phyloP scores from a whole-genome alignment of 441 rosid species.

The Adansonia rubrostipa region DNA sequence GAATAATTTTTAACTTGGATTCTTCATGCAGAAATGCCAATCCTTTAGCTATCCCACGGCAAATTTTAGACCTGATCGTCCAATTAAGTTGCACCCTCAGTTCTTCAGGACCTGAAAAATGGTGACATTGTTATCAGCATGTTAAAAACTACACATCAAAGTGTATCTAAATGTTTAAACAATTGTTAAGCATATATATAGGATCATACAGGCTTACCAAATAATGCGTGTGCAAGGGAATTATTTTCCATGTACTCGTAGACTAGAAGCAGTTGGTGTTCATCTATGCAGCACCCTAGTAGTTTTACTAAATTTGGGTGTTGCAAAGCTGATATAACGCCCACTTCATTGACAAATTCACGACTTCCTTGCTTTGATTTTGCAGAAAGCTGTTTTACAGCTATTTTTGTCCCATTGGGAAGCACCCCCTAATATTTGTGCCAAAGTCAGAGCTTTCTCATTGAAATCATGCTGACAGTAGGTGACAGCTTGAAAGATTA shows the following conservation, averaged over 20 bases:
- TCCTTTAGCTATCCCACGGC: slow-evolving; percentile 70
- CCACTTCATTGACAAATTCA: slow-evolving; percentile 71
- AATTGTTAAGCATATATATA: background rate
- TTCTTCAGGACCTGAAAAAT: slow-evolving; percentile 22
- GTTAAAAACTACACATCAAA: background rate
- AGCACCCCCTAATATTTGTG: slow-evolving; percentile 49
- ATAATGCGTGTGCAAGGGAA: slow-evolving; percentile 59
- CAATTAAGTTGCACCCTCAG: slow-evolving; percentile 48
- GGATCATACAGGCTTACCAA: slow-evolving; percentile 46
- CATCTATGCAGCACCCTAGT: slow-evolving; percentile 67
- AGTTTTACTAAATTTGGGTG: slow-evolving; percentile 78
- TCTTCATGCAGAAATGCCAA: slow-evolving; percentile 70
- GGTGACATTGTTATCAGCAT: background rate
- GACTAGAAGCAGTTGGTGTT: slow-evolving; percentile 59
- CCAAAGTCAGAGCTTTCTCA: slow-evolving; percentile 2
- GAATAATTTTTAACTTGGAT: slow-evolving; percentile 65
- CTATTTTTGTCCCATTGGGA: slow-evolving; percentile 57
- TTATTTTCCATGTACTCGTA: slow-evolving; percentile 83
- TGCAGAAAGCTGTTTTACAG: slow-evolving; percentile 72
- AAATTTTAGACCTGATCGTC: slow-evolving; percentile 55
- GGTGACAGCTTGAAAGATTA: slow-evolving; percentile 12
- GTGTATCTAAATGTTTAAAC: background rate
- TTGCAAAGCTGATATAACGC: slow-evolving; percentile 62
- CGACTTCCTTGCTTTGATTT: slow-evolving; percentile 73
- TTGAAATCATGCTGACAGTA: background rate